Evolutionary conservation across 2,329 filamentous ascomycete genomes (phyloP).

Genomic region (Sporothrix sp.): DNA sequence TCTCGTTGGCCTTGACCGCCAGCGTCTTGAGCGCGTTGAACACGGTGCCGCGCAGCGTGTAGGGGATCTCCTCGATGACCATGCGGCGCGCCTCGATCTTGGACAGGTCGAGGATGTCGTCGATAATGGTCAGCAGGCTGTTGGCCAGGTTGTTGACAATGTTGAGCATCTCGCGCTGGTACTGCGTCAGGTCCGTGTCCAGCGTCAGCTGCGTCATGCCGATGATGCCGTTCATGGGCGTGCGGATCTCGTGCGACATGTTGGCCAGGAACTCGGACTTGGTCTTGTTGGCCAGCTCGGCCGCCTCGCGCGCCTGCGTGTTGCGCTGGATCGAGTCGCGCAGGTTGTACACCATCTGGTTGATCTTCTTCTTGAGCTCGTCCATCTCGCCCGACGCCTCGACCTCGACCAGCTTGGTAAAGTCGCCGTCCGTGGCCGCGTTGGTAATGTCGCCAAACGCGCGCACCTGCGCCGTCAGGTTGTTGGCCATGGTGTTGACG

Average conservation of each 20-base stretch:
- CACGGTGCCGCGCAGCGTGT: constrained; percentile 85
- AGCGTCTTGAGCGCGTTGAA: constrained; percentile 96
- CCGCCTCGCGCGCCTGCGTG: constrained; percentile 82
- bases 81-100: constrained; percentile 93
- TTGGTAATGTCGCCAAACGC: constrained; percentile 99
- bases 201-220: constrained; percentile 95
- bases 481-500: constrained; percentile 83
- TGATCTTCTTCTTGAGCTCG: constrained; percentile 97
- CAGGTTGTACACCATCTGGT: constrained; percentile 95
- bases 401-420: constrained; percentile 92
- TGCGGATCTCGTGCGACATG: constrained; percentile 97
- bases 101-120: constrained; percentile 65
- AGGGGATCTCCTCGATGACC: constrained; percentile 97
- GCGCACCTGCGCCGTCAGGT: constrained; percentile 83
- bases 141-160: constrained; percentile 96
- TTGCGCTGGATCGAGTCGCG: constrained; percentile 95
- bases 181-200: constrained; percentile 87
- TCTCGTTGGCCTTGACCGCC: constrained; percentile 95
- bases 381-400: constrained; percentile 99
- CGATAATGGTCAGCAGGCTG: constrained; percentile 91
- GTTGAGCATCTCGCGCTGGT: constrained; percentile 96
- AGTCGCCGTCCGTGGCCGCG: constrained; percentile 90
- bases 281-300: constrained; percentile 93
- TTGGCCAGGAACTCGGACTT: constrained; percentile 98
- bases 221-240: constrained; percentile 95